These are phyloP conservation scores for Plenodomus lindquistii DNA, from an alignment of 2,329 filamentous ascomycete species.

Conservation along the genomic window DNA sequence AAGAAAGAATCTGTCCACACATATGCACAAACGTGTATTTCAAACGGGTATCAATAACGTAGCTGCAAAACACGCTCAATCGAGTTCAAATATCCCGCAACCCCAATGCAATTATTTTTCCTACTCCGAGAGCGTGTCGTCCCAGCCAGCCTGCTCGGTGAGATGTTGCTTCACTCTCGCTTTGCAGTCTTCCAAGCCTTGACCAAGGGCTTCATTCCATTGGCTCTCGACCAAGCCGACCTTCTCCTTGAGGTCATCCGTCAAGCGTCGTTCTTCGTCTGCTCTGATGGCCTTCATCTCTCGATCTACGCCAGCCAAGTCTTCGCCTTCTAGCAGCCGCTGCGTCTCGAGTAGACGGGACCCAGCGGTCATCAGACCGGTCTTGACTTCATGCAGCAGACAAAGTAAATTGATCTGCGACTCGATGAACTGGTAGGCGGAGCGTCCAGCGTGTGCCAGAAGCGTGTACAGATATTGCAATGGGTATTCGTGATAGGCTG, in stretches of 20 bases:
- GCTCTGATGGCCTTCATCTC: conserved; percentile 62
- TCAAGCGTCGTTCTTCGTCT: conserved; percentile 72
- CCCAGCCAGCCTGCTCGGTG: conserved; percentile 81
- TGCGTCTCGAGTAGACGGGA: conserved; percentile 70
- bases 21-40: conserved; percentile 14
- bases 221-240: conserved; percentile 88
- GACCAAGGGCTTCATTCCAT: conserved; percentile 86
- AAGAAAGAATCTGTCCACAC: not conserved
- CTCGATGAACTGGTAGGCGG: conserved; percentile 96
- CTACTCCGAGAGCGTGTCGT: conserved; percentile 61
- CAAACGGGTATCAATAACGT: conserved; percentile 44
- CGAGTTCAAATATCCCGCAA: conserved; percentile 10
- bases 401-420: conserved; percentile 89
- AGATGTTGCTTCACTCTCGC: conserved; percentile 74
- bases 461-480: conserved; percentile 89
- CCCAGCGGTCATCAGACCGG: conserved; percentile 71
- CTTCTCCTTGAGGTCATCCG: conserved; percentile 89
- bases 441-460: conserved; percentile 85
- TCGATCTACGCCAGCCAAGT: conserved; percentile 45
- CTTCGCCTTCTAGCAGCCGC: conserved; percentile 49
- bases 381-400: conserved; percentile 86
- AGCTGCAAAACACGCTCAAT: conserved; percentile 26
- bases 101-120: not conserved
- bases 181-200: conserved; percentile 72
- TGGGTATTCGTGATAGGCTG: conserved; percentile 76